Evolutionary conservation across 1,284 basidiomycete genomes (phyloP).

Genomic region (Fomitopsis pinicola): DNA sequence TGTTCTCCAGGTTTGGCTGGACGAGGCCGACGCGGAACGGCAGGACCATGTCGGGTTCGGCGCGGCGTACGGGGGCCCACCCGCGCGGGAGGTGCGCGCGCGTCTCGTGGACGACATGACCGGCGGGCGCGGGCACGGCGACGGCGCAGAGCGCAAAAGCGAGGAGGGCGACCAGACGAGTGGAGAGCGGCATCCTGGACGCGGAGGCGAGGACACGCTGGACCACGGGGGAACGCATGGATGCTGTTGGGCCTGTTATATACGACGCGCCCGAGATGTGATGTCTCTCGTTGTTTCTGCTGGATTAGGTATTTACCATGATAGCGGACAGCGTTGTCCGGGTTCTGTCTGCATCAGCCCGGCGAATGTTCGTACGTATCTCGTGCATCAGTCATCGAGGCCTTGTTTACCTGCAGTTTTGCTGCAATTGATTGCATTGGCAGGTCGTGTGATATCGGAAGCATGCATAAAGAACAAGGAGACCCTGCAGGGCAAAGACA

Average conservation of each 20-base stretch:
- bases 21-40: slow-evolving; percentile 42
- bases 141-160: slow-evolving; percentile 3
- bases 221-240: not conserved
- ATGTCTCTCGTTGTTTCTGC: not conserved
- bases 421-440: no score
- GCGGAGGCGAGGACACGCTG: not conserved
- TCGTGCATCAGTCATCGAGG: no score
- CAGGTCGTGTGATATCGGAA: no score
- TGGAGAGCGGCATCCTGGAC: slow-evolving; percentile 10
- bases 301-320: not conserved
- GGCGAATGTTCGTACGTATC: no score
- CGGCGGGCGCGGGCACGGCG: slow-evolving; percentile 8
- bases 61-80: slow-evolving; percentile 32
- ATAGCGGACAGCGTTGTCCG: not conserved
- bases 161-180: slow-evolving; percentile 6
- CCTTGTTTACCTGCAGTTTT: no score
- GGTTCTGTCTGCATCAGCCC: not conserved
- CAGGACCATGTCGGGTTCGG: slow-evolving; percentile 28
- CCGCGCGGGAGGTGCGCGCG: slow-evolving; percentile 29
- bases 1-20: slow-evolving; percentile 38
- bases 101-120: slow-evolving; percentile 35
- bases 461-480: no score
- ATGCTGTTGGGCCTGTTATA: not conserved
- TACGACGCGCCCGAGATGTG: not conserved
- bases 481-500: no score